Percentiles rank a stretch among this genome's conserved stretches.
phyloP scores from a whole-genome alignment of 345 rosid genomes.

The Pistacia atlantica region DNA sequence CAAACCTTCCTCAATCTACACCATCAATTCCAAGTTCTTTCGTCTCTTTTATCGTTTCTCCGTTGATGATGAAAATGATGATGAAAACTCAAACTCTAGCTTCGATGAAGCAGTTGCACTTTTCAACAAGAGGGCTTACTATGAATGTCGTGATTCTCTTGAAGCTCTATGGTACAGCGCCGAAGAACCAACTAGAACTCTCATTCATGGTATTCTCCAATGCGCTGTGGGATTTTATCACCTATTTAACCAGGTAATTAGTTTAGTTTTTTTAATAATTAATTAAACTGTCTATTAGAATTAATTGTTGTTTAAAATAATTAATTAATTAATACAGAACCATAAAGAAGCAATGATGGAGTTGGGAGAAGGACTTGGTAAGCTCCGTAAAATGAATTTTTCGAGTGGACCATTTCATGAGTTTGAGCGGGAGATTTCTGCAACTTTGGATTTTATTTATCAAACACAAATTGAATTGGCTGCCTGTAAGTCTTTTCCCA shows the following conservation, averaged over 20 bases:
- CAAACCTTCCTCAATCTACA: background rate
- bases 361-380: conserved; percentile 85
- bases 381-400: conserved; percentile 83
- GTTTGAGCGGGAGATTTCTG: conserved; percentile 74
- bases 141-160: conserved; percentile 75
- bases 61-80: conserved; percentile 3
- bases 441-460: conserved; percentile 73
- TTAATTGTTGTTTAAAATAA: background rate
- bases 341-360: conserved; percentile 98
- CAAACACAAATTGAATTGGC: conserved; percentile 89
- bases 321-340: conserved; percentile 40
- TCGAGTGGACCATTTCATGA: conserved; percentile 64
- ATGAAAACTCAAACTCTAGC: conserved; percentile 29
- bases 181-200: conserved; percentile 72
- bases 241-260: conserved; percentile 71
- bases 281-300: background rate
- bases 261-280: background rate
- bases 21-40: conserved; percentile 16
- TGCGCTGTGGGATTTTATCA: conserved; percentile 92
- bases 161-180: conserved; percentile 78
- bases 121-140: conserved; percentile 75
- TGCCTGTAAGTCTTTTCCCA: conserved; percentile 54
- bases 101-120: conserved; percentile 64
- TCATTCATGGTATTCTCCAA: conserved; percentile 80
- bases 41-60: conserved; percentile 34